These are phyloP conservation scores for Ustilago loliicola DNA, from an alignment of 1,284 basidiomycete species.

Conservation along the genomic window DNA sequence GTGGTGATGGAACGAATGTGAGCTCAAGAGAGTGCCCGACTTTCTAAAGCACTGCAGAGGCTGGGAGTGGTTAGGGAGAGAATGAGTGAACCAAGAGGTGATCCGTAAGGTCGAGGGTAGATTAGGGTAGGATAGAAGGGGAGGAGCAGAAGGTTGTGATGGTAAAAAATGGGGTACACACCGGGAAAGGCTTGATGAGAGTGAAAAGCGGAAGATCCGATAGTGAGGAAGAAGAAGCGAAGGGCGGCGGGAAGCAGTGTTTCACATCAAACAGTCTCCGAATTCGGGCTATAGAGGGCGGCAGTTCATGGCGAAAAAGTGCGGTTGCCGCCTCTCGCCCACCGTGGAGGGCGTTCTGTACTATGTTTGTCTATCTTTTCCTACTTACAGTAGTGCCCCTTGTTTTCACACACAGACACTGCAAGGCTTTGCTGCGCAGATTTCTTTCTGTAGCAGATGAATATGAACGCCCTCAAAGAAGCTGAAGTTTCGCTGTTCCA, in stretches of 20 bases:
- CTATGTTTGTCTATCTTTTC: not conserved
- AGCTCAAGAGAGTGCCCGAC: conserved; percentile 29
- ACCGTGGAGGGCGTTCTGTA: not conserved
- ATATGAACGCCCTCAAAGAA: not conserved
- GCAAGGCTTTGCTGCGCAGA: not conserved
- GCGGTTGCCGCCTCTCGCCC: not conserved
- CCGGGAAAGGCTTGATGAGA: too few species aligned
- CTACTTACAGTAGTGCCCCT: not conserved
- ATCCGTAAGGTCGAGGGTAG: too few species aligned
- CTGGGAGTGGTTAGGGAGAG: not conserved
- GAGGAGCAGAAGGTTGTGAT: not conserved
- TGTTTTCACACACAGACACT: not conserved
- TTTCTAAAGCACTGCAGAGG: too few species aligned
- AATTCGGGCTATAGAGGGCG: not conserved
- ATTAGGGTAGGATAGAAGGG: too few species aligned
- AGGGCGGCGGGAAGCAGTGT: not conserved
- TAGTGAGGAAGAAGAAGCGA: not conserved
- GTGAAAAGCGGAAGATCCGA: conserved; percentile 10
- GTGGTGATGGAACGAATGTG: not conserved
- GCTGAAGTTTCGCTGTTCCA: not conserved
- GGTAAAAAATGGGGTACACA: not conserved
- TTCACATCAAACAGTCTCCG: not conserved
- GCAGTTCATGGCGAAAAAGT: not conserved
- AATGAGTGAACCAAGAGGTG: too few species aligned
- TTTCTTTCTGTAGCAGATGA: not conserved